These are phyloP conservation scores for Colletotrichum simmondsii DNA, from an alignment of 2,329 filamentous ascomycete species.

Conservation along the genomic window DNA sequence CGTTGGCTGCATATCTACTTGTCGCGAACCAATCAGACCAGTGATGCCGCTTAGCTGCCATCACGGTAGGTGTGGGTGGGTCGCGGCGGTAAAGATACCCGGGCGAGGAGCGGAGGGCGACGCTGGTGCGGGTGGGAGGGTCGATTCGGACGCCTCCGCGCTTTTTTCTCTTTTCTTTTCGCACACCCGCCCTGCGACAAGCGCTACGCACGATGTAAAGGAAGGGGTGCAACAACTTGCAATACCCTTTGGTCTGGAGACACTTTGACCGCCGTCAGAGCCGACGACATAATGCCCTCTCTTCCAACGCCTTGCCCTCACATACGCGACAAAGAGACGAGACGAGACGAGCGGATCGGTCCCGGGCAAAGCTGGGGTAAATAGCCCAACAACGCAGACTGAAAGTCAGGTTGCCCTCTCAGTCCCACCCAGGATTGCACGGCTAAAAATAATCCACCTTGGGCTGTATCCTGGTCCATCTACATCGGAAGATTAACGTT, in stretches of 20 bases:
- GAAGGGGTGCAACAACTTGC: background rate
- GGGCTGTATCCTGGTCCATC: conserved; percentile 32
- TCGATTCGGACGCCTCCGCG: conserved; percentile 1
- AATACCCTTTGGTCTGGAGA: background rate
- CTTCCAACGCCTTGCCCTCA: conserved; percentile 6
- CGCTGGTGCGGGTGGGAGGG: conserved; percentile 15
- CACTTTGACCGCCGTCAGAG: conserved; percentile 26
- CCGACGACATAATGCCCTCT: conserved; percentile 20
- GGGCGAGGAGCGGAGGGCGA: conserved; percentile 14
- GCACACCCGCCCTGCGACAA: conserved; percentile 29
- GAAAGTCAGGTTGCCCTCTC: conserved; percentile 10
- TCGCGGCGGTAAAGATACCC: conserved; percentile 33
- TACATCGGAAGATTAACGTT: conserved; percentile 35
- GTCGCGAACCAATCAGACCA: conserved; percentile 25
- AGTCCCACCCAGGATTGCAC: conserved; percentile 16
- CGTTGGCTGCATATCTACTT: conserved; percentile 20
- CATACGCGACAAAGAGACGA: conserved; percentile 16
- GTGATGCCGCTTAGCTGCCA: conserved; percentile 13
- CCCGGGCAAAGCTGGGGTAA: conserved; percentile 32
- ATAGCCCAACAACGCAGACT: conserved; percentile 10
- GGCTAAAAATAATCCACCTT: conserved; percentile 35
- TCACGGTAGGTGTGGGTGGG: conserved; percentile 26
- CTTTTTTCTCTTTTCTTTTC: conserved; percentile 1
- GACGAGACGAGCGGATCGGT: conserved; percentile 31
- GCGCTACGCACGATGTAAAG: conserved; percentile 22